Base-by-base conservation (phyloP, 169 alveolate genomes). In the Cryptosporidium bovis region DNA sequence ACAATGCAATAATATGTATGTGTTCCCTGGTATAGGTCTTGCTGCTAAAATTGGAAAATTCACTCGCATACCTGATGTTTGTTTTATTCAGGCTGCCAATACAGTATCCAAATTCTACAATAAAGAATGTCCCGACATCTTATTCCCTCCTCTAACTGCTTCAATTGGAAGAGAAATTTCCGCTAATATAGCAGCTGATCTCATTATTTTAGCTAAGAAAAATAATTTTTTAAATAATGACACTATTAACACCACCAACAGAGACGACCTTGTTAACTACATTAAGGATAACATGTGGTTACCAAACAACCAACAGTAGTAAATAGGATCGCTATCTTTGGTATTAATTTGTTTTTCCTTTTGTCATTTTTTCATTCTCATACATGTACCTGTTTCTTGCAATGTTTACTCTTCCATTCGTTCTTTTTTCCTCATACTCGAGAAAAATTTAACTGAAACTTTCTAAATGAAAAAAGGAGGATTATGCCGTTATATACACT, bases 21-120 rank as follows among this genome's bases (percentile, higher is more conserved):
- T 82, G 20, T 90, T 90, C 82, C 93, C 93, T 2, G 93, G 93
- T 20, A 68, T 90, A 34, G 93, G 90, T 27, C 69, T 90, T 51
- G 93, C 89, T 51, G 93, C 91, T 18, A 51, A 82, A 56, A 29
- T 66, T 5, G 83, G 83, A 65, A 58, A 65, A 55, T 64, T 69
- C 31, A 51, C 60, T 44, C 65, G 64, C 65, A 77, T 85, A 46
- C 90, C 92, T 1, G 90, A 85, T 64, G n/a, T 60, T 8, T 65
- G 84, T 40, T 85, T 85, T 40, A 66, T 65, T 60, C 68, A 58
- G 7, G 92, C 90, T 10, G 92, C 92, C 15, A 33, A 50, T 51
- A 46, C 92, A 0, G 58, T 85, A n/a, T 68, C 92, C 33, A 77
- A 36, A 40, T 56, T 24, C 34, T 20, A 29, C 27, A 16, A 62